Conservation (phyloP, 129 eudicot species). For the Smallanthus sonchifolius region DNA sequence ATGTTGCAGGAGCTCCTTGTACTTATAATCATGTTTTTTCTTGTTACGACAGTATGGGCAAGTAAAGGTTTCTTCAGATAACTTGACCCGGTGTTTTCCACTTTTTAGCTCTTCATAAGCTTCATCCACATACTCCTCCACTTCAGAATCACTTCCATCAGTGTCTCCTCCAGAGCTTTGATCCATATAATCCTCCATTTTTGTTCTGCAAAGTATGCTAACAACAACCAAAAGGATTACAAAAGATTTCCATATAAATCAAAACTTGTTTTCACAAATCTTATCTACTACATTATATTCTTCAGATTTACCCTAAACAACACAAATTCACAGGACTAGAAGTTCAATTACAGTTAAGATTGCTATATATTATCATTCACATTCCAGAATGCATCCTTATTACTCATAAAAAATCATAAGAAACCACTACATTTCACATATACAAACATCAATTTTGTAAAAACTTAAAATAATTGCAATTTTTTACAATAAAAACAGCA, state of each 20-base stretch:
- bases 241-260: background rate
- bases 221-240: background rate
- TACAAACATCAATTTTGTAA: background rate
- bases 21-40: slow-evolving; percentile 48
- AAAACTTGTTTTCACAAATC: background rate
- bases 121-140: slow-evolving; percentile 61
- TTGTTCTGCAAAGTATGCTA: background rate
- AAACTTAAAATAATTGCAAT: background rate
- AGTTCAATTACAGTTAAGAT: background rate
- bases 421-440: background rate
- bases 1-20: slow-evolving; percentile 75
- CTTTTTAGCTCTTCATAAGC: slow-evolving; percentile 56
- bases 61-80: slow-evolving; percentile 46
- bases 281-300: background rate
- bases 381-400: background rate
- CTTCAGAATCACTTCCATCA: slow-evolving; percentile 63
- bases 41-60: slow-evolving; percentile 83
- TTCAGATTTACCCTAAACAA: background rate
- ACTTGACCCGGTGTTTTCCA: slow-evolving; percentile 45
- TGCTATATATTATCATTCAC: background rate
- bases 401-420: background rate
- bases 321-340: background rate
- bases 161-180: slow-evolving; percentile 64
- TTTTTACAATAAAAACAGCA: background rate
- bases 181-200: slow-evolving; percentile 41